A percentile compares a stretch with the other conserved stretches of the same genome.
These are phyloP conservation scores for Trichoderma gracile DNA, from an alignment of 2,329 filamentous ascomycete species.

Conservation along the genomic window DNA sequence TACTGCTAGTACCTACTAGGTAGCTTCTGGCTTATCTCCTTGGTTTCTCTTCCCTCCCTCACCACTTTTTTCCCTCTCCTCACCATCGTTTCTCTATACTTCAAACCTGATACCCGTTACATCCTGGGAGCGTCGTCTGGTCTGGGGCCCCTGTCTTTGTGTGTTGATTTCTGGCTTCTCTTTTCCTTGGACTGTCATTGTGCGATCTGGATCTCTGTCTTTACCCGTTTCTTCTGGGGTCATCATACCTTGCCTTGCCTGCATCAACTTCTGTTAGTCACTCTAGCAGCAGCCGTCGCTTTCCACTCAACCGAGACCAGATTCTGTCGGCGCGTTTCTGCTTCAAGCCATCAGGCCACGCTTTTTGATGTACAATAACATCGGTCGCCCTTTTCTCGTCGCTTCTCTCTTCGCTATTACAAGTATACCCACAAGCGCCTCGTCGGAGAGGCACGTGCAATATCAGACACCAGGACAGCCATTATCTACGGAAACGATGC, in stretches of 20 bases:
- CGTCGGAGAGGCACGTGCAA: neutral
- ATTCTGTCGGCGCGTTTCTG: neutral
- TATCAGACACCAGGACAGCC: neutral
- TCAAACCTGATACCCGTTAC: no score
- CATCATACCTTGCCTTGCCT: neutral
- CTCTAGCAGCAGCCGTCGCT: neutral
- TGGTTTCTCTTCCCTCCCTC: no score
- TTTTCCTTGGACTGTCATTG: neutral
- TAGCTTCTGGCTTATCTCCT: no score
- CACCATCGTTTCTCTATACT: no score
- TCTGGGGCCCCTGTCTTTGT: neutral
- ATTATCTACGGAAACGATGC: conserved; percentile 1
- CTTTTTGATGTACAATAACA: neutral
- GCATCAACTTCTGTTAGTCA: neutral
- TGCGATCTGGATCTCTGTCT: neutral
- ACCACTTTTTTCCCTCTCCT: no score
- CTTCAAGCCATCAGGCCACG: neutral
- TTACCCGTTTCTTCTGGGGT: neutral
- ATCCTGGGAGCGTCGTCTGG: neutral
- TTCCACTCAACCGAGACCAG: neutral
- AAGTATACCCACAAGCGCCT: neutral
- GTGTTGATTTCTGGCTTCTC: neutral
- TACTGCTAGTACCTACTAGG: no score
- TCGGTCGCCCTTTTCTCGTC: neutral
- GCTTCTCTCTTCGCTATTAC: neutral